phyloP scores from a whole-genome alignment of 768 basidiomycete genomes.

The Tubosaeta brunneosetosa region DNA sequence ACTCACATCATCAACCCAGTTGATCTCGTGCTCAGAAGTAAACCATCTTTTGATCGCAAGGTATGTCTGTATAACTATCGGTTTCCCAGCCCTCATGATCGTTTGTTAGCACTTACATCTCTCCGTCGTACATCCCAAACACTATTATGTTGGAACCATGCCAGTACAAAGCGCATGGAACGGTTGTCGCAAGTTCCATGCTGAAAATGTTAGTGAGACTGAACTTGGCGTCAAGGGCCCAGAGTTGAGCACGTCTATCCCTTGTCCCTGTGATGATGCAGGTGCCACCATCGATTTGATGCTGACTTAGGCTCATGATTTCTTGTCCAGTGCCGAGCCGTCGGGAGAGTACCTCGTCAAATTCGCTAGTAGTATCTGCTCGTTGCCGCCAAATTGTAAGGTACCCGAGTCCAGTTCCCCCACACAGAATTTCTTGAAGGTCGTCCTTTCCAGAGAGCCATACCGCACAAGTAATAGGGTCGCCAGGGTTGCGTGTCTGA shows the following conservation, averaged over 20 bases:
- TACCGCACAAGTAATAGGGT: constrained; percentile 3
- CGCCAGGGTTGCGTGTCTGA: background rate
- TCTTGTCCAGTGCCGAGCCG: constrained; percentile 2
- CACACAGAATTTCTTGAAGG: background rate
- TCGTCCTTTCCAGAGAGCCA: constrained; percentile 4
- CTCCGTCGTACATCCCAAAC: constrained; percentile 4
- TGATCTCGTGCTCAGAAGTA: background rate
- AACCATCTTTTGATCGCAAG: background rate
- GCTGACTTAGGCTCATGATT: constrained; percentile 3
- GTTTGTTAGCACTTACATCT: background rate
- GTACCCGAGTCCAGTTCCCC: constrained; percentile 6
- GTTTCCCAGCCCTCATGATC: no score
- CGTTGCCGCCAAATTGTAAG: constrained; percentile 3
- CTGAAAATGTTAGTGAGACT: background rate
- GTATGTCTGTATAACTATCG: background rate
- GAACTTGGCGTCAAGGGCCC: background rate
- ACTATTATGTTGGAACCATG: background rate
- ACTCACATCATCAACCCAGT: background rate
- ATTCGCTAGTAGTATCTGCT: background rate
- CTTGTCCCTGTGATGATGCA: background rate
- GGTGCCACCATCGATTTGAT: background rate
- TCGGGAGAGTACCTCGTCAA: background rate
- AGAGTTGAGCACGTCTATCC: background rate
- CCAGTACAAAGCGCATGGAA: background rate
- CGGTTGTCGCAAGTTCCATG: background rate